Base-by-base conservation (phyloP, 495 filamentous ascomycete genomes). In the Chaetomidium leptoderma region DNA sequence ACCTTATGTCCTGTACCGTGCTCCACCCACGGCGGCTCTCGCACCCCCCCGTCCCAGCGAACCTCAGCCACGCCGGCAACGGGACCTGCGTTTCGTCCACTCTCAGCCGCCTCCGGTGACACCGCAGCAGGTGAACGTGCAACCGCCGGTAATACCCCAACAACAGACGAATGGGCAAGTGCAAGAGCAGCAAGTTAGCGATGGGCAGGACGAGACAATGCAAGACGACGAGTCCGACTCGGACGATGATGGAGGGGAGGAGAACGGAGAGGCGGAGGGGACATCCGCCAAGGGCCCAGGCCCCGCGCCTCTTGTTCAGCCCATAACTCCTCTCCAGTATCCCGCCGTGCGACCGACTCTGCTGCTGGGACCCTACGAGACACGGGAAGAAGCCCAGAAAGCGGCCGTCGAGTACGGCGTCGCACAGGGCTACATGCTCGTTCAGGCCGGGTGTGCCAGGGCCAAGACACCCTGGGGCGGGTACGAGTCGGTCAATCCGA, bases 391-490 rank as follows among this genome's bases (percentile, higher is more conserved):
- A 19, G 54, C 49, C 24, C 32, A 48, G 13, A 53, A 37, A 24
- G 55, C 61, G 2, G 65, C 57, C 3, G 59, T 62, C 26, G 58
- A 68, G 44, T 70, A 70, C 49, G 65, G 63, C 53, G 61, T 70
- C 21, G 44, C 45, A 13, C 67, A 70, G 44, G 67, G 67, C 4
- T 70, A 66, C 63, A 57, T 65, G 42, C 59, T 70, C 3, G 59
- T 70, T 3, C 55, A 60, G 32, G 30, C 58, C 10, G 63, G 63
- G 6, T 62, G 51, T 14, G 53, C 50, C 43, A 61, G 58, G 29
- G 55, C 58, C 32, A 69, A 62, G 40, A 52, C 51, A 2, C 23
- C 48, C 6, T 24, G 47, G 42, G 61, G 61, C 40, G 52, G 55
- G 42, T 62, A 60, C 42, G 33, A 37, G 19, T 19, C 44, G 8